Base-by-base conservation (phyloP, 768 basidiomycete genomes). In the Mycena latifolia region DNA sequence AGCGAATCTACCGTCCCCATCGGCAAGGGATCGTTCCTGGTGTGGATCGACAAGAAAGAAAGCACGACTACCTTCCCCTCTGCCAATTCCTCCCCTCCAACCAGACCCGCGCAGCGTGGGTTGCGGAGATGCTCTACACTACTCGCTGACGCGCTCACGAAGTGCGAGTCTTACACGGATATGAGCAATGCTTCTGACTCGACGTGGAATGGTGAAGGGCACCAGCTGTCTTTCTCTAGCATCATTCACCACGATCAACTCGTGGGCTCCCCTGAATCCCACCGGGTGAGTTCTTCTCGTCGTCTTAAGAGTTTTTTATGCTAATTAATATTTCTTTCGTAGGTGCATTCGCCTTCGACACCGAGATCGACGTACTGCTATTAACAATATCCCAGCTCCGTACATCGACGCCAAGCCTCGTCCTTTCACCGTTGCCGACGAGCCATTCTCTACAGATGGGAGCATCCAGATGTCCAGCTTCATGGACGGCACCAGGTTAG, bases 391-490 rank as follows among this genome's bases (percentile, higher is more conserved):
- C 72, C 72, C 27, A 80, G 73, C 66, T 83, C 77, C 12, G 83
- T 82, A 86, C 88, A 12, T 77, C 84, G n/a, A 88, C 87, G 0
- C 89, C 89, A 0, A 78, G 81, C 22, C 84, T 90, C 45, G 84
- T 80, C 14, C 86, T 86, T 54, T 89, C 89, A 0, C 89, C 89
- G 0, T 84, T 86, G 1, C 84, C 88, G 5, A 88, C 87, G 88
- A 87, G 61, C 88, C 85, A 0, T 82, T 81, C 15, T 85, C 85
- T 6, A 77, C 82, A 50, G 87, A 88, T 67, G 82, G 82, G 25
- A 89, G 86, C 0, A 78, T 88, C 27, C 88, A 89, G 69, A 85
- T 88, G 84, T 75, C 82, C 18, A 80, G 77, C 0, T 88, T 88
- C 63, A 75, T 82, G 71, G 87, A 89, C 65, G 82, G 82, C 41